These are phyloP conservation scores for Pseudogymnoascus sp. DNA, from an alignment of 2,329 filamentous ascomycete genomes.

Conservation along the genomic window DNA sequence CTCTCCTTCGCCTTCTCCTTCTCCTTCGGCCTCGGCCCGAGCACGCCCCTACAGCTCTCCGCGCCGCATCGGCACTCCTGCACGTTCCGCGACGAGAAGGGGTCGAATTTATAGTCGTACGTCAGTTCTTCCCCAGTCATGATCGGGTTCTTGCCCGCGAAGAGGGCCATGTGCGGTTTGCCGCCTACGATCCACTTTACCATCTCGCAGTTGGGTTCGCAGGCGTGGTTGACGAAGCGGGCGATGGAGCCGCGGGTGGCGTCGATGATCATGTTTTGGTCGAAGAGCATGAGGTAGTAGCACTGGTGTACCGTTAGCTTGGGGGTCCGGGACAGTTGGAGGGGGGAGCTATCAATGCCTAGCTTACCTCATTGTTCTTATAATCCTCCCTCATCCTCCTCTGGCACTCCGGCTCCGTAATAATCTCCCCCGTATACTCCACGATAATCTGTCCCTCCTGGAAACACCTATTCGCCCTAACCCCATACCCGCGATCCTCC, in stretches of 20 bases:
- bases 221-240: conserved; percentile 96
- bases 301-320: conserved; percentile 47
- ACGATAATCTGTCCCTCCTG: conserved; percentile 90
- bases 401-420: conserved; percentile 89
- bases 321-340: not conserved
- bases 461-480: conserved; percentile 84
- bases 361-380: conserved; percentile 78
- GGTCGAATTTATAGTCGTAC: conserved; percentile 77
- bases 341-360: not conserved
- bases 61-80: conserved; percentile 58
- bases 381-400: conserved; percentile 88
- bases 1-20: not conserved
- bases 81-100: conserved; percentile 60
- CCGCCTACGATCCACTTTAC: conserved; percentile 95
- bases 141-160: conserved; percentile 82
- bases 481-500: conserved; percentile 76
- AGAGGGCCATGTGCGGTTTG: conserved; percentile 91
- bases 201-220: conserved; percentile 94
- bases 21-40: conserved; percentile 54
- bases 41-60: conserved; percentile 54
- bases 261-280: conserved; percentile 98
- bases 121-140: conserved; percentile 94
- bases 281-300: conserved; percentile 98
- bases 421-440: conserved; percentile 96
- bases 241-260: conserved; percentile 93